A percentile compares a stretch with the other conserved stretches of the same genome.
Evolutionary conservation across 1,284 basidiomycete genomes (phyloP).

Genomic region (Ganoderma multipileum): DNA sequence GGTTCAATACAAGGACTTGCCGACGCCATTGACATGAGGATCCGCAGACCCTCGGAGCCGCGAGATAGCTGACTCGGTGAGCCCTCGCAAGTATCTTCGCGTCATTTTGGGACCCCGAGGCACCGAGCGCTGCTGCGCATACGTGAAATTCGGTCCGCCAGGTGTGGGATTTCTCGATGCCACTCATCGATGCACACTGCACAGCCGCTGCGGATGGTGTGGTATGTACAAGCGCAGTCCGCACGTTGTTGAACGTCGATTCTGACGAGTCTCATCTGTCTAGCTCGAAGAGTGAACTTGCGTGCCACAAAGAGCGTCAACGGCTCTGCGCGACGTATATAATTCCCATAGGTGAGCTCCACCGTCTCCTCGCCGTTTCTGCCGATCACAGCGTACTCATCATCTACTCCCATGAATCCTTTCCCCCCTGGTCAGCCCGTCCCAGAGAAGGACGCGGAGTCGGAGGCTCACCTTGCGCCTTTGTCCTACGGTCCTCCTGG

Average conservation of each 20-base stretch:
- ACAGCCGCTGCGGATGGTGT: slow-evolving; percentile 3
- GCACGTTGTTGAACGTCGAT: not conserved
- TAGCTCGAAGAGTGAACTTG: not conserved
- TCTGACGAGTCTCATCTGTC: not conserved
- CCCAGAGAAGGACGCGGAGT: not conserved
- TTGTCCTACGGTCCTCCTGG: not conserved
- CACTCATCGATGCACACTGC: not conserved
- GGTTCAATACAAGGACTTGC: not conserved
- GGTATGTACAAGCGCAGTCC: not conserved
- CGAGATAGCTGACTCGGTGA: not conserved
- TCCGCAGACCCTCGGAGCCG: not conserved
- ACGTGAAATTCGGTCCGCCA: not conserved
- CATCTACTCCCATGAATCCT: not conserved
- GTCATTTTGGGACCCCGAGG: not conserved
- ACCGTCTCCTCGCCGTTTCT: not conserved
- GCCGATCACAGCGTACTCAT: not conserved
- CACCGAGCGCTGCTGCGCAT: not conserved
- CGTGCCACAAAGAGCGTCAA: not conserved
- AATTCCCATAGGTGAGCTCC: not conserved
- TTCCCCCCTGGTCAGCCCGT: not conserved
- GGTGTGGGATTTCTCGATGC: not conserved
- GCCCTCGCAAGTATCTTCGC: not conserved
- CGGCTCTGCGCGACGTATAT: not conserved
- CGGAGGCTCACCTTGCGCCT: not conserved
- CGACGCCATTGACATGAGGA: not conserved